Evolutionary conservation across 2,329 filamentous ascomycete genomes (phyloP).

Genomic region (Lecanicillium sp.): DNA sequence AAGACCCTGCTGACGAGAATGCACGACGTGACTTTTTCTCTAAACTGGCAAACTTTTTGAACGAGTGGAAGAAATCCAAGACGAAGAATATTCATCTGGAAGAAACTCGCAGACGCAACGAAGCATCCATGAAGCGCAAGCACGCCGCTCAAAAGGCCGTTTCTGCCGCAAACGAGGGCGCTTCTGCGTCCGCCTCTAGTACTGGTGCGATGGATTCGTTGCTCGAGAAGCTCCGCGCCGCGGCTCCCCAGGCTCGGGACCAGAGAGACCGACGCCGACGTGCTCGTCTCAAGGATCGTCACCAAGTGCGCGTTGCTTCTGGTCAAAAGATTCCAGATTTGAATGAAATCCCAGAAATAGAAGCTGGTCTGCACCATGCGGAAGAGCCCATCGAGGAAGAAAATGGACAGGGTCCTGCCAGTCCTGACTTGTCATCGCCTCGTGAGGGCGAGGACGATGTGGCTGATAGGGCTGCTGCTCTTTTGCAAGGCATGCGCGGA

Average conservation of each 20-base stretch:
- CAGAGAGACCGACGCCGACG: slow-evolving; percentile 81
- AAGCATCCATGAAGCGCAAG: slow-evolving; percentile 89
- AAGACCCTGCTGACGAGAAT: slow-evolving; percentile 86
- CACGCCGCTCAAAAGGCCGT: slow-evolving; percentile 57
- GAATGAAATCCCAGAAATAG: slow-evolving; percentile 52
- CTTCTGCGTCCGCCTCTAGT: slow-evolving; percentile 57
- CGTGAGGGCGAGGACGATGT: slow-evolving; percentile 60
- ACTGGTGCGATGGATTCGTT: slow-evolving; percentile 94
- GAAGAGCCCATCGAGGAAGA: slow-evolving; percentile 37
- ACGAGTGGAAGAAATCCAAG: slow-evolving; percentile 91
- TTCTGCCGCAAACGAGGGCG: slow-evolving; percentile 40
- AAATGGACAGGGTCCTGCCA: slow-evolving; percentile 30
- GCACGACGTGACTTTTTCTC: slow-evolving; percentile 92
- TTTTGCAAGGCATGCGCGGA: slow-evolving; percentile 76
- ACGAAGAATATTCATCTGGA: slow-evolving; percentile 86
- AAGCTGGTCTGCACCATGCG: slow-evolving; percentile 26
- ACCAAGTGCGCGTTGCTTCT: slow-evolving; percentile 82
- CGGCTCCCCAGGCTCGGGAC: slow-evolving; percentile 81
- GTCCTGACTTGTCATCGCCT: slow-evolving; percentile 35
- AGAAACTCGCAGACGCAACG: slow-evolving; percentile 75
- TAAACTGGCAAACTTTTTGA: slow-evolving; percentile 83
- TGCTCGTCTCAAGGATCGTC: slow-evolving; percentile 80
- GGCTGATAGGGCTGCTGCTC: slow-evolving; percentile 71
- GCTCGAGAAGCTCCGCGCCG: slow-evolving; percentile 87
- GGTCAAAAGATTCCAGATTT: slow-evolving; percentile 77